These are phyloP conservation scores for Hericium erinaceus DNA, from an alignment of 768 basidiomycete species.

Conservation along the genomic window DNA sequence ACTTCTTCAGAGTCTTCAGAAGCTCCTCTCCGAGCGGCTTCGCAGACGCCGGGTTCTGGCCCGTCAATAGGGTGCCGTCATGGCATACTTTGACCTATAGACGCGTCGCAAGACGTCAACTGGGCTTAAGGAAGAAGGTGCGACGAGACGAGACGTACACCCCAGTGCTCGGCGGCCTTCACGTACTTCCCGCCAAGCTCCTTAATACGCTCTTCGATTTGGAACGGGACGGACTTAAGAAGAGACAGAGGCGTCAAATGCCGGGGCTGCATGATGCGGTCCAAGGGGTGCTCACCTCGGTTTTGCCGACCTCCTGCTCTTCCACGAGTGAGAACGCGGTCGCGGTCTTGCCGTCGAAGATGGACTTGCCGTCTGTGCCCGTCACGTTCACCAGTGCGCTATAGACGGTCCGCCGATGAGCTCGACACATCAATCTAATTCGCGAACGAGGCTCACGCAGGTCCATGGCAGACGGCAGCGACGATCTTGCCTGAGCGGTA, in stretches of 20 bases:
- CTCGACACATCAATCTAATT: background rate
- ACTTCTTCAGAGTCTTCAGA: slow-evolving; percentile 36
- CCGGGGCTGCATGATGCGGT: too few relatives aligned
- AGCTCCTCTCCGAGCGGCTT: slow-evolving; percentile 45
- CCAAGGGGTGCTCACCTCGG: slow-evolving; percentile 27
- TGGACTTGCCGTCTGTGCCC: slow-evolving; percentile 48
- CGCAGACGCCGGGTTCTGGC: slow-evolving; percentile 69
- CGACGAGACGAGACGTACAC: slow-evolving; percentile 29
- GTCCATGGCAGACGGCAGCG: slow-evolving; percentile 74
- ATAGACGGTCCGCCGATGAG: background rate
- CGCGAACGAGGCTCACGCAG: slow-evolving; percentile 37
- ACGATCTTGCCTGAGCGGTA: slow-evolving; percentile 58
- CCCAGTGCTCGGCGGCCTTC: slow-evolving; percentile 49
- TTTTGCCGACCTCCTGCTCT: slow-evolving; percentile 39
- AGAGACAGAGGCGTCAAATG: background rate
- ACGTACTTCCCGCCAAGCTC: slow-evolving; percentile 58
- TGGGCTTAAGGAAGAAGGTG: too few relatives aligned
- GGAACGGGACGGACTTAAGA: slow-evolving; percentile 53
- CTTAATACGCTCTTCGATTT: slow-evolving; percentile 55
- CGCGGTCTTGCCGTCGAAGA: slow-evolving; percentile 46
- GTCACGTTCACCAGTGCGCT: slow-evolving; percentile 52
- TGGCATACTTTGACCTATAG: slow-evolving; percentile 37
- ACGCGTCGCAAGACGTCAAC: background rate
- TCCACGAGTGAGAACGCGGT: slow-evolving; percentile 72
- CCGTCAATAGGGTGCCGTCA: slow-evolving; percentile 54